Evolutionary conservation across 352 stramenopile genomes (phyloP), one percentile per base, ranked within the genome.

Genomic region (Phytophthora palmivora): DNA sequence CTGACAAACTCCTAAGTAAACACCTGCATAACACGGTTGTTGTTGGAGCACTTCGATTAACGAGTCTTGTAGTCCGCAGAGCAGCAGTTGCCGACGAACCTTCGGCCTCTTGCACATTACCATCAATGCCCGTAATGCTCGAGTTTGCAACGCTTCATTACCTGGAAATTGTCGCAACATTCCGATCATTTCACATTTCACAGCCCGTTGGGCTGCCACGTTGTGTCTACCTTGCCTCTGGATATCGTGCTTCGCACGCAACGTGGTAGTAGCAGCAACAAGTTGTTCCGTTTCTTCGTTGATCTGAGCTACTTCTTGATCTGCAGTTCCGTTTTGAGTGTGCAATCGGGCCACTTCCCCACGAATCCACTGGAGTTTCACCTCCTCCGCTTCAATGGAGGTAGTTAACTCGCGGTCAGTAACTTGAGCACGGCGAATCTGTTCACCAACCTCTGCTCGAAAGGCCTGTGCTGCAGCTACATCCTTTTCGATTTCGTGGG

Each of bases 141-240:
- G 44, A 36, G 46, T 41, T 50, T 75, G 71, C 28, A 79, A 38
- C 7, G 12, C 28, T 15, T 69, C 63, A 24, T 74, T 72, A n/a
- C 26, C 33, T 8, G 55, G 45, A 46, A 74, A 74, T 42, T 58
- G 71, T 3, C 56, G 63, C 42, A 62, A 30, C 42, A 77, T 39
- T 2, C 50, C 45, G 12, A 79, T 32, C 42, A 67, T 57, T 48
- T 79, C 71, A 45, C 67, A 74, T 30, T 69, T 73, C 14, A 72
- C 44, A 15, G 63, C 36, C 36, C 50, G 47, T 47, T 60, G 52
- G 15, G 28, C 58, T 33, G 50, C 57, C 18, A 72, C 50, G 7
- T 46, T 39, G 5, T 24, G 14, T 18, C 63, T 58, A n/a, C 49
- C 63, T 36, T 39, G 36, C 19, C 67, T 16, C 26, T 74, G 63